phyloP scores from a whole-genome alignment of 257 asterid genomes.

The Salvia miltiorrhiza region DNA sequence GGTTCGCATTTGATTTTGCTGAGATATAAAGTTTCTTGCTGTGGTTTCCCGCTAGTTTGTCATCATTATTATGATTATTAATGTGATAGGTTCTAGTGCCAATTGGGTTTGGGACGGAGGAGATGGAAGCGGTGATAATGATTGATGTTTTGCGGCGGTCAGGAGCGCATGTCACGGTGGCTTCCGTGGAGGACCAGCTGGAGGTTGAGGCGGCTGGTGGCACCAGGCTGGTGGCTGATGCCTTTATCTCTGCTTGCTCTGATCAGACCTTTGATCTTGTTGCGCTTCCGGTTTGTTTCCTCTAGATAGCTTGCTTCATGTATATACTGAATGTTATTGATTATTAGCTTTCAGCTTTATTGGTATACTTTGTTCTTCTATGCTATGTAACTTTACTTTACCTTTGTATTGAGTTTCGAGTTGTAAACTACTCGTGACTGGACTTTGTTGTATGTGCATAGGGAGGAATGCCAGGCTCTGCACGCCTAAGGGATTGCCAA shows the following conservation, averaged over 20 bases:
- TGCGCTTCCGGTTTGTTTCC: conserved; percentile 63
- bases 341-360: neutral
- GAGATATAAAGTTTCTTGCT: neutral
- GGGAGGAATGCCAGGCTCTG: conserved; percentile 99
- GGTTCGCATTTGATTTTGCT: neutral
- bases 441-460: conserved; percentile 24
- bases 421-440: conserved; percentile 2
- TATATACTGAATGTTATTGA: neutral
- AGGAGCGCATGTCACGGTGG: conserved; percentile 83
- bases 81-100: conserved; percentile 74
- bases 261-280: conserved; percentile 63
- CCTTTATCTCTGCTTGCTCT: conserved; percentile 60
- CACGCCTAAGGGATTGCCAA: conserved; percentile 74
- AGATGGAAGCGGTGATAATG: conserved; percentile 91
- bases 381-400: neutral
- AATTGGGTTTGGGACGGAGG: conserved; percentile 87
- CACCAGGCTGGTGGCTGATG: conserved; percentile 75
- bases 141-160: conserved; percentile 80
- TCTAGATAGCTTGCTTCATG: neutral
- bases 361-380: neutral
- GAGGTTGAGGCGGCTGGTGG: conserved; percentile 86
- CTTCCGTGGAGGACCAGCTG: conserved; percentile 85
- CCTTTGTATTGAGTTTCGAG: neutral
- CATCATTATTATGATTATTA: neutral
- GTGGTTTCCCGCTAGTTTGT: neutral